Evolutionary conservation across 495 filamentous ascomycete genomes (phyloP).

Genomic region (Hypoxylon perforatum): DNA sequence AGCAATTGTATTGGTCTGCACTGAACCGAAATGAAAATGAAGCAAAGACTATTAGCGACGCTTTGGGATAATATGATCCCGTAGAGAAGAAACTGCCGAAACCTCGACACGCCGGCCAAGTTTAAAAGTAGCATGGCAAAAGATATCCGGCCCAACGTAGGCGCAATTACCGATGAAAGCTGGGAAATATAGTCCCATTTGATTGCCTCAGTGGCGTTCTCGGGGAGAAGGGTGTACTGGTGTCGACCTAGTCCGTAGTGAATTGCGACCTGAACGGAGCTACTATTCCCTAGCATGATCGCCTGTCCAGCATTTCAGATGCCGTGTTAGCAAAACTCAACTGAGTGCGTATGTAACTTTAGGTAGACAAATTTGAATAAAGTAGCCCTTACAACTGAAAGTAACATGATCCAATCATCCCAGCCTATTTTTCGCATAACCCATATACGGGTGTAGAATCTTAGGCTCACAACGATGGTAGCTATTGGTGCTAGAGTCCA

Average conservation of each 20-base stretch:
- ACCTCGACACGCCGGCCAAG: background rate
- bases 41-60: background rate
- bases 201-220: background rate
- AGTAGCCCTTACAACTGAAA: too few relatives aligned
- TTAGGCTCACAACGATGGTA: background rate
- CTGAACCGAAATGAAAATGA: background rate
- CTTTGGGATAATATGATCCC: background rate
- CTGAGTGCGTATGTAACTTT: too few relatives aligned
- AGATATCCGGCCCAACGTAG: background rate
- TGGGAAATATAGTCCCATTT: constrained; percentile 1
- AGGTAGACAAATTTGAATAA: background rate
- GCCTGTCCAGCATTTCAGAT: background rate
- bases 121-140: constrained; percentile 1
- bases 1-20: background rate
- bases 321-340: too few relatives aligned
- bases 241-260: background rate
- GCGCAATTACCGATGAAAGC: background rate
- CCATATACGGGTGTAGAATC: background rate
- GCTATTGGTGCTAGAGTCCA: background rate
- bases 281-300: background rate
- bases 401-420: background rate
- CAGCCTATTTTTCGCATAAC: background rate
- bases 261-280: background rate
- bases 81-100: background rate
- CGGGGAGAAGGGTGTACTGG: background rate